These are phyloP conservation scores for Claviceps pusilla DNA, from an alignment of 2,329 filamentous ascomycete genomes.

Conservation along the genomic window DNA sequence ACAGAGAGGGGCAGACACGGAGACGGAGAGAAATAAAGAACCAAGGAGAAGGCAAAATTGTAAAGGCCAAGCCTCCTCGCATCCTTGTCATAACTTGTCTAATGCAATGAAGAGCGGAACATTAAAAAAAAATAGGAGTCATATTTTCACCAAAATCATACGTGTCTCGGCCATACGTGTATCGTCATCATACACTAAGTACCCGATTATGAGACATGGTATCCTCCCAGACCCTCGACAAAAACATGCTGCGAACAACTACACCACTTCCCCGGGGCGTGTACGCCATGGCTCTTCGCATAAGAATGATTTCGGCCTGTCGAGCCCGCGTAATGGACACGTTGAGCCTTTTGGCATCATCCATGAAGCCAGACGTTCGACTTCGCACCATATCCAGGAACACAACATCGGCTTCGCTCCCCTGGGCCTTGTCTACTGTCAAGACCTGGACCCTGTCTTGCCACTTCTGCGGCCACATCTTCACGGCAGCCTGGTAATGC, in stretches of 20 bases:
- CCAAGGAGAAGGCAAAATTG: too few species aligned
- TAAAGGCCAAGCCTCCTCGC: too few species aligned
- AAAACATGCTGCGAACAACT: conserved; percentile 9
- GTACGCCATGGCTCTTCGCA: conserved; percentile 24
- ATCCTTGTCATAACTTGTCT: too few species aligned
- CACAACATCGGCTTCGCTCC: conserved; percentile 32
- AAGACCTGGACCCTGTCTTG: conserved; percentile 22
- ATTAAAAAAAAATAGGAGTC: background rate
- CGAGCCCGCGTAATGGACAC: conserved; percentile 30
- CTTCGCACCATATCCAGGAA: conserved; percentile 32
- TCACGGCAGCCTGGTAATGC: conserved; percentile 20
- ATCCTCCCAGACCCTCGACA: conserved; percentile 19
- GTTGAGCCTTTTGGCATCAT: conserved; percentile 29
- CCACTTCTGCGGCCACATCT: conserved; percentile 13
- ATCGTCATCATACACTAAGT: background rate
- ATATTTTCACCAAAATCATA: too few species aligned
- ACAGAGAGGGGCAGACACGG: too few species aligned
- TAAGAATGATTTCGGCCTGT: conserved; percentile 30
- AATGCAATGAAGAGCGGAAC: too few species aligned
- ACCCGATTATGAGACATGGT: conserved; percentile 7
- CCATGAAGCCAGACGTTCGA: conserved; percentile 23
- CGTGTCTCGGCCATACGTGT: background rate
- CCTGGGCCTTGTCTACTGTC: conserved; percentile 31
- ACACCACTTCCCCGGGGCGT: background rate
- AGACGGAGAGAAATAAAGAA: too few species aligned